Percentiles rank a stretch among this genome's conserved stretches.
Evolutionary conservation across 140 eudicot species (phyloP).

Genomic region (Senecio squalidus): DNA sequence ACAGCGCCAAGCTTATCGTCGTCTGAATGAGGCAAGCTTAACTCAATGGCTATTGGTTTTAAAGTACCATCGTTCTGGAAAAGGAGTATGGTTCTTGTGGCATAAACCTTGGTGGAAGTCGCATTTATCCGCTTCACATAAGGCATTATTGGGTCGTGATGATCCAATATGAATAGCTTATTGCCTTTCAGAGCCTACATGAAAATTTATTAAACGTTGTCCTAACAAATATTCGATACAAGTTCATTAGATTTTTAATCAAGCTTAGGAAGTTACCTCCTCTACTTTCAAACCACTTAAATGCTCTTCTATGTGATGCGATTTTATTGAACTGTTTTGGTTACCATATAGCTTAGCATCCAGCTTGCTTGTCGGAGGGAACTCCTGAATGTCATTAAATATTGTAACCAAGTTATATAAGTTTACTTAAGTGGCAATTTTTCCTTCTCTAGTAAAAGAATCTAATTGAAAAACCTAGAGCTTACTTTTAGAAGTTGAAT

Average conservation of each 20-base stretch:
- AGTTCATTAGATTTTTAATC: not conserved
- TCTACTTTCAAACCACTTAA: conserved; percentile 42
- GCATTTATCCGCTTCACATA: conserved; percentile 40
- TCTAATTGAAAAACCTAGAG: not conserved
- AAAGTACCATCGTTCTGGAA: conserved; percentile 39
- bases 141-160: conserved; percentile 66
- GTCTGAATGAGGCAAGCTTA: conserved; percentile 51
- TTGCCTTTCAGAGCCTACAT: conserved; percentile 45
- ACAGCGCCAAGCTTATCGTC: conserved; percentile 37
- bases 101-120: conserved; percentile 47
- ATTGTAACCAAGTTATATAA: not conserved
- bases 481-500: conserved; percentile 52
- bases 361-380: conserved; percentile 59
- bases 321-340: conserved; percentile 45
- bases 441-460: not conserved
- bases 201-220: not conserved
- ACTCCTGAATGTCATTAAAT: conserved; percentile 37
- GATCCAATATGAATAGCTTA: conserved; percentile 51
- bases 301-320: conserved; percentile 35
- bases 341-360: conserved; percentile 47
- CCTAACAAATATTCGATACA: not conserved
- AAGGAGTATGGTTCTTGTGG: conserved; percentile 51
- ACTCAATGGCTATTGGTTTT: conserved; percentile 59
- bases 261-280: conserved; percentile 28
- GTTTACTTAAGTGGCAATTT: not conserved